Evolutionary conservation across 176 grass and related monocot species (phyloP).

Genomic region (Raddia guianensis): DNA sequence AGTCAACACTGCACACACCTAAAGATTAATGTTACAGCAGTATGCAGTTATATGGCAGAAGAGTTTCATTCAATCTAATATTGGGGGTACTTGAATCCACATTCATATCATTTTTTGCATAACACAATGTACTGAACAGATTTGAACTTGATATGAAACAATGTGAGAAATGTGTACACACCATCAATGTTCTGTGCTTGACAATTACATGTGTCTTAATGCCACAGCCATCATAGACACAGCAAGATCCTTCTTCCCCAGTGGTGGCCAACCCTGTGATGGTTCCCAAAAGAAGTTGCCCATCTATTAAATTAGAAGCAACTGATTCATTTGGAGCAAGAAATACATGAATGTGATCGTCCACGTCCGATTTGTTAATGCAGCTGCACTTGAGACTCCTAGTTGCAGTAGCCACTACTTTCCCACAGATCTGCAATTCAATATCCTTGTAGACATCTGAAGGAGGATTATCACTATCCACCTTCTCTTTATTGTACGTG

Average conservation of each 20-base stretch:
- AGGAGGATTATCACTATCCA: constrained; percentile 20
- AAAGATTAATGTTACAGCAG: constrained; percentile 8
- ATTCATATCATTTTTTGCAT: background rate
- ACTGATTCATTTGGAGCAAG: constrained; percentile 48
- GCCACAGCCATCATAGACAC: constrained; percentile 56
- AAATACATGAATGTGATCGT: constrained; percentile 97
- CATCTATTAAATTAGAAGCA: constrained; percentile 43
- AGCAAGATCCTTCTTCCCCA: constrained; percentile 91
- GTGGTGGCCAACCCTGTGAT: constrained; percentile 74
- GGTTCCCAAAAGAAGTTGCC: constrained; percentile 57
- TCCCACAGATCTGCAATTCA: constrained; percentile 75
- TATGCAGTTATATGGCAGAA: background rate
- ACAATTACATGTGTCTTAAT: constrained; percentile 81
- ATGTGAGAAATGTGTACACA: constrained; percentile 36
- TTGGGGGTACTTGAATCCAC: no score
- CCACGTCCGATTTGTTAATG: constrained; percentile 40
- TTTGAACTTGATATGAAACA: constrained; percentile 17
- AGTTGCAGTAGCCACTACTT: constrained; percentile 70
- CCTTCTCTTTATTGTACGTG: constrained; percentile 36
- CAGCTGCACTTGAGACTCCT: constrained; percentile 73
- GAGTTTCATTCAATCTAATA: no score
- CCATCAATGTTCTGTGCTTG: constrained; percentile 90
- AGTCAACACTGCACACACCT: background rate
- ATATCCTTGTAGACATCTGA: constrained; percentile 79
- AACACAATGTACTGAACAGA: background rate